phyloP scores from a whole-genome alignment of 2,329 filamentous ascomycete genomes.

The Microsporum canis region DNA sequence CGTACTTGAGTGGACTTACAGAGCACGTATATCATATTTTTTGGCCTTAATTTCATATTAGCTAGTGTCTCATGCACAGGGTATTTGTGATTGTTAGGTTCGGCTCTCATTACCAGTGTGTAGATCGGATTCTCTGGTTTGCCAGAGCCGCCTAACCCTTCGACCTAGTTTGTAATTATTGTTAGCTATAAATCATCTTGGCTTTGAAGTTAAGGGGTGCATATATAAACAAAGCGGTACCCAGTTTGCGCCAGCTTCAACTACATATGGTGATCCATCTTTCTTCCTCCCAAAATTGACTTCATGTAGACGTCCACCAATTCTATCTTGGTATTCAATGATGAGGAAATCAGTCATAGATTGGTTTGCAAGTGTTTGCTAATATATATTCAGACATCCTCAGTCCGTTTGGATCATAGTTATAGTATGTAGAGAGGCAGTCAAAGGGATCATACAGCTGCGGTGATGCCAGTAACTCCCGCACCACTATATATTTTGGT shows the following conservation, averaged over 20 bases:
- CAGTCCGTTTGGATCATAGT: neutral
- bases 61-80: neutral
- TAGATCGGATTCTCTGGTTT: constrained; percentile 49
- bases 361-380: constrained; percentile 50
- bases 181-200: neutral
- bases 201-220: neutral
- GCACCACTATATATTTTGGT: constrained; percentile 35
- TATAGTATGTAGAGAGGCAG: neutral
- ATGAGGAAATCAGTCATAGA: constrained; percentile 55
- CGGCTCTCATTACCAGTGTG: constrained; percentile 33
- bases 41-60: constrained; percentile 31
- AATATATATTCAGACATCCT: neutral
- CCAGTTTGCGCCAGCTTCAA: constrained; percentile 62
- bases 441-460: constrained; percentile 34
- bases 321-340: constrained; percentile 50
- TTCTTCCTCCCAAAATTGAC: constrained; percentile 43
- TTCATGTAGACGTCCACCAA: constrained; percentile 53
- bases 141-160: neutral
- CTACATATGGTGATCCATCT: constrained; percentile 43
- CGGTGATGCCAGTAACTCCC: constrained; percentile 52
- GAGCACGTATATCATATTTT: constrained; percentile 39
- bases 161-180: neutral
- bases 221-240: constrained; percentile 17
- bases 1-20: neutral
- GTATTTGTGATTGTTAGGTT: neutral